Conservation (phyloP, 768 basidiomycete genomes). For the Scleroderma bovista region DNA sequence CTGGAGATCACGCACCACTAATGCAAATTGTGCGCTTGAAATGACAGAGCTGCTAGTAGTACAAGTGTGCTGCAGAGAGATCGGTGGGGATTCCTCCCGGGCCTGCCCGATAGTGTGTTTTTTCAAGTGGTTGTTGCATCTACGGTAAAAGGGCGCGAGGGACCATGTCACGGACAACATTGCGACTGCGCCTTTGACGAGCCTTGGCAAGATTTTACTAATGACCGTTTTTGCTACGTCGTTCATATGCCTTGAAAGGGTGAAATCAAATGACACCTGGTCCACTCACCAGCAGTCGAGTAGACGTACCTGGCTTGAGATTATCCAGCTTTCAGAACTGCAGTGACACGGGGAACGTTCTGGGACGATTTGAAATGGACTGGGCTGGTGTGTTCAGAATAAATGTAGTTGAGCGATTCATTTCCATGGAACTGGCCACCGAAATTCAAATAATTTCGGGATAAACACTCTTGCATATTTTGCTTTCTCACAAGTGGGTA, state of each 20-base stretch:
- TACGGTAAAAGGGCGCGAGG: neutral
- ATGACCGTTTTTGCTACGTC: neutral
- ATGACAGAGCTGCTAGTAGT: constrained; percentile 74
- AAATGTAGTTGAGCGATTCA: too few species aligned
- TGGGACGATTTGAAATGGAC: too few species aligned
- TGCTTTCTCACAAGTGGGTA: too few species aligned
- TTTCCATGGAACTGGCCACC: too few species aligned
- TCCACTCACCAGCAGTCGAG: too few species aligned
- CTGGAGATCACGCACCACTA: constrained; percentile 37
- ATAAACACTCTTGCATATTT: too few species aligned
- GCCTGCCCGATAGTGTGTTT: neutral
- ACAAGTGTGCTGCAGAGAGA: constrained; percentile 12
- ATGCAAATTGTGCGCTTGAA: constrained; percentile 49
- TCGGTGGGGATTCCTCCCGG: neutral
- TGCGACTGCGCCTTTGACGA: neutral
- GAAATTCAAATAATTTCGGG: too few species aligned
- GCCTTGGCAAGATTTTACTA: neutral
- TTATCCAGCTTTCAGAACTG: too few species aligned
- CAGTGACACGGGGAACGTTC: too few species aligned
- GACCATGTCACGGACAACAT: neutral
- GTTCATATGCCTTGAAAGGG: neutral
- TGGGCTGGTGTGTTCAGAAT: too few species aligned
- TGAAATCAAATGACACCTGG: too few species aligned
- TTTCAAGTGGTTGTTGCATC: neutral
- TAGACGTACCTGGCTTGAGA: too few species aligned